Base-by-base conservation (phyloP, 768 basidiomycete species). In the Asterophora parasitica region DNA sequence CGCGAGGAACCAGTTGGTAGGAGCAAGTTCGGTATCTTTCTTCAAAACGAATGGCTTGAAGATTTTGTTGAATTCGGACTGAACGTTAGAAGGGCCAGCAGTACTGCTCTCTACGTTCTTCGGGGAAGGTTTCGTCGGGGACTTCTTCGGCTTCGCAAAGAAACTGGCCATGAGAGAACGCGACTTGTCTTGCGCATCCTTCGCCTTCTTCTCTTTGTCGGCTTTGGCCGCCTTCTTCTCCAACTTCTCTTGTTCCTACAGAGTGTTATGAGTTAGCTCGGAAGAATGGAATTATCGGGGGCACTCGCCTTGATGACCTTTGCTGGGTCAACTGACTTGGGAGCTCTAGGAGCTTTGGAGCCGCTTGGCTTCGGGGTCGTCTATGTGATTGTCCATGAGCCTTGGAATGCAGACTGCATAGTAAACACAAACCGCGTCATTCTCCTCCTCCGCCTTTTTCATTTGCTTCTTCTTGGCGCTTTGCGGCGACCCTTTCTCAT, bases 11-110 rank as follows among this genome's bases (percentile, higher is more conserved):
- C 79, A 81, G 56, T 92, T 93, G 32, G 73, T 58, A 0, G 87
- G 86, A 3, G 91, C 90, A 13, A 93, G 57, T 20, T 73, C 70
- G 4, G 79, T 77, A 51, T 81, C 88, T 59, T 86, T 91, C 70
- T 87, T 90, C 50, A 88, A 55, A 4, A 79, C 72, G 61, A 92
- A 95, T 1, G 90, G 83, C 56, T 79, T 83, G 71, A 96, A 96
- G 1, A 74, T 72, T 56, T 70, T 78, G 45, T 84, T 76, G 56
- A 90, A 95, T 38, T 92, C 86, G 12, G 78, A 77, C 23, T 72
- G 70, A 2, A 63, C 53, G 26, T 58, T 61, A 5, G 71, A 72
- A 38, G 79, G 61, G 36, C 65, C 68, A 13, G 66, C 65, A 44
- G 63, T 62, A 7, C 66, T 59, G 30, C 59, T 57, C 1, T 61